These are phyloP conservation scores for Annulohypoxylon maeteangense DNA, from an alignment of 495 filamentous ascomycete genomes.

Conservation along the genomic window DNA sequence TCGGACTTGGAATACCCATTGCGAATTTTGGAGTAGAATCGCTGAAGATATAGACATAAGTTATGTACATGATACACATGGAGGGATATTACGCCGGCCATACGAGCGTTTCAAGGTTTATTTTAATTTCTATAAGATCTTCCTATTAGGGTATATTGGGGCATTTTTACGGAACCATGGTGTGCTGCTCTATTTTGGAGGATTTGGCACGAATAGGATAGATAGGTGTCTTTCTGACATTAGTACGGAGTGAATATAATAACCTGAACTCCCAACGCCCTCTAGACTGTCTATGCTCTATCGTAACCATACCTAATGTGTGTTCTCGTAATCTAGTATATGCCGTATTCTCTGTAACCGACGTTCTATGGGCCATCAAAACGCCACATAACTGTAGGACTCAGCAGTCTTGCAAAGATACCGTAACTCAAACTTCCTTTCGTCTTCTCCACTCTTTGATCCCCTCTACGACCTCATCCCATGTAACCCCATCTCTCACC, in stretches of 20 bases:
- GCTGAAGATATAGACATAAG: constrained; percentile 9
- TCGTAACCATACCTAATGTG: neutral
- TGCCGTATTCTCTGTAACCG: neutral
- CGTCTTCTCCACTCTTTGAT: constrained; percentile 83
- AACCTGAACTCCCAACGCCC: constrained; percentile 18
- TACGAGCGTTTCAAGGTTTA: neutral
- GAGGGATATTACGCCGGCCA: constrained; percentile 3
- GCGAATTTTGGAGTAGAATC: neutral
- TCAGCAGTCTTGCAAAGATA: neutral
- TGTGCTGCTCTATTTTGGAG: neutral
- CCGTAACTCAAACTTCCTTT: constrained; percentile 56
- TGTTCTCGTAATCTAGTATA: too few species aligned
- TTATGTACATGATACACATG: constrained; percentile 2
- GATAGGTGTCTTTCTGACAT: constrained; percentile 4
- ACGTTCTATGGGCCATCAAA: neutral
- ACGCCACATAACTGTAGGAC: constrained; percentile 1
- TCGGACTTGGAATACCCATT: neutral
- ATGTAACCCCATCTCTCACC: constrained; percentile 82
- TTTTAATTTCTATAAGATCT: neutral
- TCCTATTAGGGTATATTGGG: constrained; percentile 11
- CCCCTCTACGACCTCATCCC: constrained; percentile 80
- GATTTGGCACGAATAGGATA: constrained; percentile 13
- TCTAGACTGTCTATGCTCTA: constrained; percentile 5
- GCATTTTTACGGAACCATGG: constrained; percentile 8
- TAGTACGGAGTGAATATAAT: constrained; percentile 19